Evolutionary conservation across 805 yeast genomes (phyloP), one percentile per base, ranked within the genome.

Genomic region (Ogataea paraovalis): DNA sequence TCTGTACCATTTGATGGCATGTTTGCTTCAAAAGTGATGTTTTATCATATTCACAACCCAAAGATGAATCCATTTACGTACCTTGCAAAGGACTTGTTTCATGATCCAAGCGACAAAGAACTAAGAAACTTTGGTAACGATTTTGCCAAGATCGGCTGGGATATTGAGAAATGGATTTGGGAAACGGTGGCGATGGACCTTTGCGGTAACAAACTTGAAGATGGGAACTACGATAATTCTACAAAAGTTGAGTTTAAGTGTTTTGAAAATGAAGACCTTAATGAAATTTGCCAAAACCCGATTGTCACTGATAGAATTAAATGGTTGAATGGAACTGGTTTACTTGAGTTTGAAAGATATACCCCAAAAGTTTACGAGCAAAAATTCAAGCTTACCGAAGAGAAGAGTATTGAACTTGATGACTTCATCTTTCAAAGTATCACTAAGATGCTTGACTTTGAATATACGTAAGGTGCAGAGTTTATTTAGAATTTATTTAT

Each of bases 21-120:
- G 3, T 51, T 49, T 27, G 18, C 19, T 16, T 51, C 56, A 20
- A 50, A 51, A 37, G 58, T 58, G 25, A 19, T 61, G 27, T 59
- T 61, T 41, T 57, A 57, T 33, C 80, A 76, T 49, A 71, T 78
- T 21, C 76, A 76, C 58, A 68, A 64, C 54, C 80, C 80, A 7
- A 75, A 75, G 55, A 64, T 76, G 41, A 67, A 75, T 52, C 80
- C 80, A 0, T 74, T 76, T 72, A 60, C 43, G 6, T 56, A 52
- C 34, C 20, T 53, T 16, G 47, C 48, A 12, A 47, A 46, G 34
- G 48, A 56, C 21, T 45, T 54, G 13, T 53, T 54, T 36, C 54
- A 52, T 21, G 61, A 50, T 41, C 56, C 47, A 9, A 2, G 36
- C 5, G 48, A 43, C 20, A 38, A 41, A 12, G 43, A 19, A 7